These are phyloP conservation scores for Glomus cerebriforme DNA, from an alignment of 192 early-diverging fungal species.

Conservation along the genomic window DNA sequence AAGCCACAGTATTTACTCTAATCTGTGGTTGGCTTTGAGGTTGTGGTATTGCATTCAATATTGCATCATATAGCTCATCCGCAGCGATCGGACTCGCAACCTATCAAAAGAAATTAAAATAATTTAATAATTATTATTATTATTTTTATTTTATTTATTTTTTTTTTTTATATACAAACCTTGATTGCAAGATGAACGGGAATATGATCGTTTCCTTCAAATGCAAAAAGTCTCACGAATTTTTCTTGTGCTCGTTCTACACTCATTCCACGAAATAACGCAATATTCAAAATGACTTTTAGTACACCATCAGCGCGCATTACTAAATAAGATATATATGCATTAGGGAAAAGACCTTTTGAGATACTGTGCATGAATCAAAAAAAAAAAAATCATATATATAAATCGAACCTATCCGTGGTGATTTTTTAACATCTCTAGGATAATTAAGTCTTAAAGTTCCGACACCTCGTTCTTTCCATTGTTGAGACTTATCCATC, in stretches of 20 bases:
- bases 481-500: constrained; percentile 33
- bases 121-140: too few species aligned
- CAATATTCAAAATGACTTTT: constrained; percentile 45
- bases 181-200: constrained; percentile 33
- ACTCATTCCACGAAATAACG: constrained; percentile 43
- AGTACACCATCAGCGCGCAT: constrained; percentile 51
- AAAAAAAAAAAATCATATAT: neutral
- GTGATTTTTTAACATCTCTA: constrained; percentile 6
- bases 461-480: constrained; percentile 49
- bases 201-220: constrained; percentile 32
- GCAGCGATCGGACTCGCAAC: neutral
- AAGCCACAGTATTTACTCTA: neutral
- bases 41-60: neutral
- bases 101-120: neutral
- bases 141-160: neutral
- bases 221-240: constrained; percentile 42
- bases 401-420: constrained; percentile 16
- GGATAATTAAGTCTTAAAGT: constrained; percentile 41
- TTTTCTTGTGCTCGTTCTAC: constrained; percentile 40
- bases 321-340: constrained; percentile 29
- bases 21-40: neutral
- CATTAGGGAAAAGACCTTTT: neutral
- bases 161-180: too few species aligned
- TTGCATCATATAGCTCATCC: neutral
- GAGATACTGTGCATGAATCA: neutral